Conservation (phyloP, 768 basidiomycete species). For the Nidula microcarpa region DNA sequence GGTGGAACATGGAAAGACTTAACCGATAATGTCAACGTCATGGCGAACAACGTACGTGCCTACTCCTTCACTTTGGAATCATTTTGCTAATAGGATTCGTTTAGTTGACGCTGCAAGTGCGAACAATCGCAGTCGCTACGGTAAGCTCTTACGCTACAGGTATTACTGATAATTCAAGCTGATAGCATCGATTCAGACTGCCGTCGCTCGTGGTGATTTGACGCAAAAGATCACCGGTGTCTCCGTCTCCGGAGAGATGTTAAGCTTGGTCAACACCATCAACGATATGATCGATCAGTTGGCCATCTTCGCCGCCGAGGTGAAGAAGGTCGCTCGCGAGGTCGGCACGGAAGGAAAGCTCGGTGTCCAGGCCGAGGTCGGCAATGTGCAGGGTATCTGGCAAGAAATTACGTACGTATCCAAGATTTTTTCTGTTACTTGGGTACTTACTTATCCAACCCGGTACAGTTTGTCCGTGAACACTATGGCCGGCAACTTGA, state of each 20-base stretch:
- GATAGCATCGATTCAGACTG: conserved; percentile 41
- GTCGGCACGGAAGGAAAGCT: conserved; percentile 99
- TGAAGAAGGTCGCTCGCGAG: conserved; percentile 95
- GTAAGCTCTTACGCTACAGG: conserved; percentile 36
- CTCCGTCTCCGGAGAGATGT: conserved; percentile 92
- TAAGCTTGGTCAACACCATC: conserved; percentile 96
- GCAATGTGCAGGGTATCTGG: conserved; percentile 97
- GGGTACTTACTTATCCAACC: not conserved
- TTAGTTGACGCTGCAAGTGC: conserved; percentile 88
- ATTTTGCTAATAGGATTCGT: not conserved
- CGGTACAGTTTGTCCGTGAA: conserved; percentile 84
- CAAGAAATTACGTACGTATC: conserved; percentile 90
- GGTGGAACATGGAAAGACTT: conserved; percentile 97
- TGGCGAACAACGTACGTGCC: conserved; percentile 81
- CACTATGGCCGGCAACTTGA: conserved; percentile 94
- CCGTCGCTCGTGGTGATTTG: conserved; percentile 91
- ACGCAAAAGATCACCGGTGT: conserved; percentile 92
- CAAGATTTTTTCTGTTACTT: not conserved
- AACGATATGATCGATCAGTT: conserved; percentile 75
- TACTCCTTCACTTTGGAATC: not conserved
- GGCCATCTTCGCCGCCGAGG: conserved; percentile 53
- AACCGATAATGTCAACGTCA: conserved; percentile 94
- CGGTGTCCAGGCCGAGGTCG: conserved; percentile 96
- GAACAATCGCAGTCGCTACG: conserved; percentile 90
- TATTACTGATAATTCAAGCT: not conserved